phyloP scores from a whole-genome alignment of 108 stramenopile species.

The Nannochloropsis granulata region DNA sequence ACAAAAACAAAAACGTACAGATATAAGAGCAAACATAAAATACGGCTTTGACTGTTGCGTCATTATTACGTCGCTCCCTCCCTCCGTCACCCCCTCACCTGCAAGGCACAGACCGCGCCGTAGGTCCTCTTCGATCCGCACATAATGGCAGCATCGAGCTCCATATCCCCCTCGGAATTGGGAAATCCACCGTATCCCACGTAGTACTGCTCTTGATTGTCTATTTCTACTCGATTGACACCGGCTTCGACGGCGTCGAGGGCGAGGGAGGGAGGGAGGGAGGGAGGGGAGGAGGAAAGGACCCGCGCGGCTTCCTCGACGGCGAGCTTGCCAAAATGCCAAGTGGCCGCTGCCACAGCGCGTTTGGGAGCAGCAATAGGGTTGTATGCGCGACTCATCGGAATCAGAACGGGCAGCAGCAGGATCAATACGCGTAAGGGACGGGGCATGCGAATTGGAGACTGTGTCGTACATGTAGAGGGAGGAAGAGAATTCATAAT shows the following conservation, averaged over 20 bases:
- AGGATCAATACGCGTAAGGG: no score
- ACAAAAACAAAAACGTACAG: no score
- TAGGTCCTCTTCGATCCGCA: slow-evolving; percentile 12
- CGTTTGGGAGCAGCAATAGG: not conserved
- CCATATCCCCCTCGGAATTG: slow-evolving; percentile 28
- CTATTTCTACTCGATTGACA: slow-evolving; percentile 27
- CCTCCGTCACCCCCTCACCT: not conserved
- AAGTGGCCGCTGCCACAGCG: slow-evolving; percentile 14
- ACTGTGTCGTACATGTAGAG: no score
- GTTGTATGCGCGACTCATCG: no score
- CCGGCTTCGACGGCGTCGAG: slow-evolving; percentile 33
- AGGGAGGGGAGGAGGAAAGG: not conserved
- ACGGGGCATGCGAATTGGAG: no score
- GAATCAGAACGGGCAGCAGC: no score
- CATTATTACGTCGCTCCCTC: no score
- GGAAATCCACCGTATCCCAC: slow-evolving; percentile 33
- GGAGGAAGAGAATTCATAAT: no score
- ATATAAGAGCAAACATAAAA: no score
- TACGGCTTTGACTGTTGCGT: no score
- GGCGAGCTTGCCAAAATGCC: slow-evolving; percentile 27
- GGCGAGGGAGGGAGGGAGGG: not conserved
- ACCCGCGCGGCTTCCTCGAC: slow-evolving; percentile 5
- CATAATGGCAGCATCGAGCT: slow-evolving; percentile 36
- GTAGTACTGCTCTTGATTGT: slow-evolving; percentile 27
- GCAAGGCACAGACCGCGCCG: slow-evolving; percentile 24